Evolutionary conservation across 2,329 filamentous ascomycete species (phyloP).

Genomic region (Phyllosticta paracitricarpa): DNA sequence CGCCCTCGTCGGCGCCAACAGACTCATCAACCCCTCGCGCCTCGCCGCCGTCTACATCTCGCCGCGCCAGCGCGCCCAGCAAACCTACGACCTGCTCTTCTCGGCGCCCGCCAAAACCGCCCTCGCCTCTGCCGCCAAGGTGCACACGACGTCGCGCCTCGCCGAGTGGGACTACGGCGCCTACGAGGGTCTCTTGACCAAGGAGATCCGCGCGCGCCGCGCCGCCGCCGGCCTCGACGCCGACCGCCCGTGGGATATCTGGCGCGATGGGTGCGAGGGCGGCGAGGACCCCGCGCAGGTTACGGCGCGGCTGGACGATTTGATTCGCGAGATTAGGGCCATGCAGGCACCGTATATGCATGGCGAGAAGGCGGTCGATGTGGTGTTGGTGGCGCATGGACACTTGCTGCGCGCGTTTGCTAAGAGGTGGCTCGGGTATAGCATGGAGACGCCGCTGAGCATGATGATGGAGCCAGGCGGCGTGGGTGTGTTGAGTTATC

Average conservation of each 20-base stretch:
- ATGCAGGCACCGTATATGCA: conserved; percentile 42
- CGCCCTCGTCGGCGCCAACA: conserved; percentile 40
- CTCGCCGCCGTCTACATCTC: conserved; percentile 41
- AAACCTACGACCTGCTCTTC: conserved; percentile 40
- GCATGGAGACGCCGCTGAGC: conserved; percentile 57
- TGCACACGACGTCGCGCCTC: conserved; percentile 62
- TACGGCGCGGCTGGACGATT: conserved; percentile 56
- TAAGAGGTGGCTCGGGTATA: conserved; percentile 68
- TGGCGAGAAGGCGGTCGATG: conserved; percentile 45
- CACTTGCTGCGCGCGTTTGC: conserved; percentile 78
- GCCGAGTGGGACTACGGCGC: conserved; percentile 83
- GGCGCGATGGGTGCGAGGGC: conserved; percentile 76
- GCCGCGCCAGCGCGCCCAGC: conserved; percentile 39
- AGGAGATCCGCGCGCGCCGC: conserved; percentile 52
- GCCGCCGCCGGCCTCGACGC: conserved; percentile 46
- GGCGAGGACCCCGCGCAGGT: conserved; percentile 72
- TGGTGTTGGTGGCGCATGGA: conserved; percentile 74
- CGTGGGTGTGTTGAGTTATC: conserved; percentile 72
- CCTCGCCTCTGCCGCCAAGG: conserved; percentile 14
- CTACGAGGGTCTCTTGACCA: conserved; percentile 71
- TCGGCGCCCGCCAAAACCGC: neutral
- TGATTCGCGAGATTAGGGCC: conserved; percentile 62
- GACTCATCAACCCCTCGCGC: conserved; percentile 41
- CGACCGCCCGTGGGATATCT: conserved; percentile 67
- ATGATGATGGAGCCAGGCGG: conserved; percentile 78